Evolutionary conservation across 768 basidiomycete species (phyloP).

Genomic region (Agrocybe chaxingu): DNA sequence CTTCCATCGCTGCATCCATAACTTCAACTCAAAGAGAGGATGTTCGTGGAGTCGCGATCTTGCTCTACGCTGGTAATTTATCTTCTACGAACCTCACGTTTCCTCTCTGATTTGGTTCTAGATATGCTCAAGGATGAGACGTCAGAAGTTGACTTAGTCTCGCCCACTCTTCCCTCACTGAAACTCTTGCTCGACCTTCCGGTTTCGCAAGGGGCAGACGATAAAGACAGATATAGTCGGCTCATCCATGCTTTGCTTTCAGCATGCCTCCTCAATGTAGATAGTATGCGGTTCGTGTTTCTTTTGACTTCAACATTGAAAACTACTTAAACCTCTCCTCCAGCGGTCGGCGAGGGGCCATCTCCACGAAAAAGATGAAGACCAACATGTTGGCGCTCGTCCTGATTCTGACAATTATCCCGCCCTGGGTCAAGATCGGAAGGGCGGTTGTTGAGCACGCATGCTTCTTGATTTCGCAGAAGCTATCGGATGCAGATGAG

Average conservation of each 20-base stretch:
- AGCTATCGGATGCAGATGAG: conserved; percentile 66
- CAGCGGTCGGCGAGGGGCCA: conserved; percentile 77
- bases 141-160: conserved; percentile 73
- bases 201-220: conserved; percentile 34
- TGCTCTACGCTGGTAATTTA: conserved; percentile 68
- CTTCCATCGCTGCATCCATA: conserved; percentile 54
- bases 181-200: conserved; percentile 68
- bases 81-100: neutral
- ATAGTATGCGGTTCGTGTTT: conserved; percentile 79
- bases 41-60: conserved; percentile 72
- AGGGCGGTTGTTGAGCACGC: conserved; percentile 77
- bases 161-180: conserved; percentile 76
- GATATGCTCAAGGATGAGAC: conserved; percentile 88
- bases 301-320: neutral
- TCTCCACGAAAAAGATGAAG: conserved; percentile 81
- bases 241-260: conserved; percentile 82
- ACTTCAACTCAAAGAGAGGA: conserved; percentile 63
- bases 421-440: conserved; percentile 63
- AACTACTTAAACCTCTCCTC: neutral
- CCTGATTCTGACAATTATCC: conserved; percentile 79
- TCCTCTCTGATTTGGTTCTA: conserved; percentile 14
- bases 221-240: conserved; percentile 50
- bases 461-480: conserved; percentile 82
- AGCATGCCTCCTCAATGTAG: conserved; percentile 79
- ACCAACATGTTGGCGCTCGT: conserved; percentile 87